Evolutionary conservation across 2,329 filamentous ascomycete species (phyloP), one percentile per base, ranked within the genome.

Genomic region (Lecanicillium sp.): DNA sequence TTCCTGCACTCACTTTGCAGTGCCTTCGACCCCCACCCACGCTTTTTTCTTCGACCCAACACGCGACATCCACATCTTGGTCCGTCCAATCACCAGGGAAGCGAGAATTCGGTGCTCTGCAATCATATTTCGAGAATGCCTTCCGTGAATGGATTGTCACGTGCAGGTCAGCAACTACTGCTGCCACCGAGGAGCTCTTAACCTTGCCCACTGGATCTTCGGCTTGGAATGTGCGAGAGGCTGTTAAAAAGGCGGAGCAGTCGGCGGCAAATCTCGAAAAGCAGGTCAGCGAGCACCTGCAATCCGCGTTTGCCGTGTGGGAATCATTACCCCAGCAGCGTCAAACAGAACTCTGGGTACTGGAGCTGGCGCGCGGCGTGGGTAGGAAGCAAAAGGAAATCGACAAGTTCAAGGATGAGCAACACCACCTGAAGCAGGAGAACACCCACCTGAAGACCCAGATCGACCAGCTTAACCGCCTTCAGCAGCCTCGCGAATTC

Each of bases 1-100:
- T 95, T 59, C 89, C 90, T 6, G 83, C 86, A 6, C 76, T 97
- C 33, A 89, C 85, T 29, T 78, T 96, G 10, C 87, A 86, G 54
- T 84, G 91, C 55, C 79, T 97, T 1, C 81, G 86, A 29, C 76
- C 87, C 9, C 89, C 90, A 3, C 83, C 87, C 4, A 93, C 88
- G 1, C 73, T 96, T 6, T 91, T 90, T 68, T 86, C 87, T 9
- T 79, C 84, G 1, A 87, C 84, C 6, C 88, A 90, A 24, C 85
- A 94, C 58, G 74, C 89, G 2, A 88, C 85, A 0, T 74, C 80
- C 17, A 80, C 83, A 3, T 93, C 88, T 0, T 95, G 91, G 82
- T 89, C 89, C 1, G 78, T 95, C 26, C 72, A 80, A 19, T 83
- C 87, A 1, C 90, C 90, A 0, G 83, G 80, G 1, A 74, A 81